Conservation (phyloP, 192 early-diverging fungal species). For the Umbelopsis sp. region DNA sequence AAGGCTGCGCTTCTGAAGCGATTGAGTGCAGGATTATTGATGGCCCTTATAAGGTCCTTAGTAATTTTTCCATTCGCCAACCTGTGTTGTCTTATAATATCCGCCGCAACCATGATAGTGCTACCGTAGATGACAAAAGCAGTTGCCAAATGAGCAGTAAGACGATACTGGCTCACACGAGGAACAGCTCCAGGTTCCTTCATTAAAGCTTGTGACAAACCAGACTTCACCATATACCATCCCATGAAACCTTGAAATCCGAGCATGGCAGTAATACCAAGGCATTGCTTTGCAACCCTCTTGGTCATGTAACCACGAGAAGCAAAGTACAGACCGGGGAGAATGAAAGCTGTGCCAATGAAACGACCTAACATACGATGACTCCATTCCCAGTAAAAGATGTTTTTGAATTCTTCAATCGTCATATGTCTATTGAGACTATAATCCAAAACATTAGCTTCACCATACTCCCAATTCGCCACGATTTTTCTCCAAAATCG, state of each 20-base stretch:
- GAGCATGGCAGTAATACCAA: conserved; percentile 65
- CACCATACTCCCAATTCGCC: neutral
- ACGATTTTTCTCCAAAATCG: neutral
- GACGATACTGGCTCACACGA: conserved; percentile 92
- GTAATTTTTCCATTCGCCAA: conserved; percentile 53
- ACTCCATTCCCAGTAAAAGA: conserved; percentile 98
- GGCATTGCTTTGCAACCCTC: conserved; percentile 59
- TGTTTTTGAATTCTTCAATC: conserved; percentile 92
- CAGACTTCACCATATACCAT: conserved; percentile 98
- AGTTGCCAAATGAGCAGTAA: conserved; percentile 86
- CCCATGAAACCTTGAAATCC: conserved; percentile 90
- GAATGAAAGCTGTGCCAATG: conserved; percentile 85
- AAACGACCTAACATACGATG: conserved; percentile 94
- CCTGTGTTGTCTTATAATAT: conserved; percentile 72
- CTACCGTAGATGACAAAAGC: conserved; percentile 88
- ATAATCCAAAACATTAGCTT: conserved; percentile 4
- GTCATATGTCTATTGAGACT: conserved; percentile 89
- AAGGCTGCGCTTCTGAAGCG: conserved; percentile 65
- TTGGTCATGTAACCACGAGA: conserved; percentile 76
- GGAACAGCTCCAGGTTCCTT: conserved; percentile 79
- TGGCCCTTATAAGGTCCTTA: conserved; percentile 38
- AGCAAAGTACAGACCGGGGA: conserved; percentile 89
- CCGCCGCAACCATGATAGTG: conserved; percentile 77
- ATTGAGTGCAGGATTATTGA: conserved; percentile 64
- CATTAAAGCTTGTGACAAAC: conserved; percentile 80